Evolutionary conservation across 805 yeast species (phyloP).

Genomic region (Candida orba): DNA sequence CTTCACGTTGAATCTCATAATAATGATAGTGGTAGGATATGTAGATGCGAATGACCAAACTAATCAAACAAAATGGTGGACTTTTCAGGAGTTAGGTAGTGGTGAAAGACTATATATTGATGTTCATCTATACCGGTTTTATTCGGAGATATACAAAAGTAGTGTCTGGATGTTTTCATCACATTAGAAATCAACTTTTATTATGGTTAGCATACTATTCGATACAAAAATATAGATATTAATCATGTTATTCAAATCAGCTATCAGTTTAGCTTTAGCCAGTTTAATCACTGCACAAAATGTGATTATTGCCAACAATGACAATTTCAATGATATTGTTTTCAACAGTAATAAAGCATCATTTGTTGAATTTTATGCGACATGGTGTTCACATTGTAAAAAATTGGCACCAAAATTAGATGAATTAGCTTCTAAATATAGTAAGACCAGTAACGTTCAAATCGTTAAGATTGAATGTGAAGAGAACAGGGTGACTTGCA

Average conservation of each 20-base stretch:
- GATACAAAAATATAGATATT: no score
- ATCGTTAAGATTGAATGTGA: conserved; percentile 89
- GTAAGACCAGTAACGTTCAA: conserved; percentile 46
- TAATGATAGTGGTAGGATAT: no score
- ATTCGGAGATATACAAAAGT: no score
- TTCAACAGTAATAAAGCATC: conserved; percentile 61
- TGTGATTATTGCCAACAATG: conserved; percentile 38
- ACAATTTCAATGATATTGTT: conserved; percentile 48
- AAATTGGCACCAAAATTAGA: conserved; percentile 81
- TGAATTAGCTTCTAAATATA: conserved; percentile 67
- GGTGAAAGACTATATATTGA: no score
- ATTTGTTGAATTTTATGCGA: conserved; percentile 85
- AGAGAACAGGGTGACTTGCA: conserved; percentile 69
- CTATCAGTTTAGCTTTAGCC: neutral
- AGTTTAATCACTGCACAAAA: neutral
- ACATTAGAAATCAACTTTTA: no score
- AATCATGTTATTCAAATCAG: conserved; percentile 3
- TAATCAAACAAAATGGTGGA: no score
- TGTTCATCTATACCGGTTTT: no score
- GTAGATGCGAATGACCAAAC: no score
- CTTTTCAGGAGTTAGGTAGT: no score
- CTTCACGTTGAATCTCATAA: no score
- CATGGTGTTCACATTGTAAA: conserved; percentile 97
- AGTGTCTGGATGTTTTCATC: no score
- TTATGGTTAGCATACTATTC: no score